A percentile compares a stretch with the other conserved stretches of the same genome.
These are phyloP conservation scores for Geranomyces michiganensis DNA, from an alignment of 192 early-diverging fungal species.

Conservation along the genomic window DNA sequence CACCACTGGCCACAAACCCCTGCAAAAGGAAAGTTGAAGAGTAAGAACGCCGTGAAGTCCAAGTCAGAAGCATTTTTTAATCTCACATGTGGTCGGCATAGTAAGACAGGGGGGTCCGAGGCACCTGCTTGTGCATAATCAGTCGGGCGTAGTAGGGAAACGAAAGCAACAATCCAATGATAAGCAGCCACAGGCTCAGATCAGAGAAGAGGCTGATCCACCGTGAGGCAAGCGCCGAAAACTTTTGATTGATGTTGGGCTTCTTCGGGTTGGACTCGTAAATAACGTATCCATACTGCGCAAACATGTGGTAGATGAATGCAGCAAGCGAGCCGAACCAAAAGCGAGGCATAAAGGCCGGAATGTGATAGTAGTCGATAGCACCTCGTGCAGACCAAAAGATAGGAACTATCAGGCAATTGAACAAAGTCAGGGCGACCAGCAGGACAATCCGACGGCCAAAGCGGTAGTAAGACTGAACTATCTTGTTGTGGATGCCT, in stretches of 20 bases:
- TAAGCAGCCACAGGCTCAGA: slow-evolving; percentile 21
- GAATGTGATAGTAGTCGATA: slow-evolving; percentile 31
- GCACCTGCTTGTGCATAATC: slow-evolving; percentile 8
- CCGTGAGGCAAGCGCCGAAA: slow-evolving; percentile 11
- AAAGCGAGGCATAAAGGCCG: slow-evolving; percentile 30
- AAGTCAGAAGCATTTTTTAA: not conserved
- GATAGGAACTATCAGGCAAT: slow-evolving; percentile 14
- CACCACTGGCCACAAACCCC: slow-evolving; percentile 22
- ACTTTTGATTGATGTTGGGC: slow-evolving; percentile 20
- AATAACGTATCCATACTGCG: slow-evolving; percentile 36
- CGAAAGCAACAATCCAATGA: slow-evolving; percentile 22
- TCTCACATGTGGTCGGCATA: slow-evolving; percentile 27
- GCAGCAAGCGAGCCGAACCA: slow-evolving; percentile 35
- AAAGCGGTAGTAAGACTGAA: slow-evolving; percentile 35
- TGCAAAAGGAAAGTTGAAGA: not conserved
- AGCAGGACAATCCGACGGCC: slow-evolving; percentile 32
- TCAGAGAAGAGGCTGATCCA: slow-evolving; percentile 26
- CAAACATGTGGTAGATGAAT: slow-evolving; percentile 34
- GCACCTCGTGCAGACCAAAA: slow-evolving; percentile 31
- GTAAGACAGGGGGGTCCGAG: slow-evolving; percentile 7
- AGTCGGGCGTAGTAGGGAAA: slow-evolving; percentile 22
- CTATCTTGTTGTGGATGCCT: slow-evolving; percentile 29
- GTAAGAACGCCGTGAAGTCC: not conserved
- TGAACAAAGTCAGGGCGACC: slow-evolving; percentile 26
- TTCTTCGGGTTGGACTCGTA: slow-evolving; percentile 15